phyloP scores from a whole-genome alignment of 345 rosid species.

The Excoecaria cochinchinensis region DNA sequence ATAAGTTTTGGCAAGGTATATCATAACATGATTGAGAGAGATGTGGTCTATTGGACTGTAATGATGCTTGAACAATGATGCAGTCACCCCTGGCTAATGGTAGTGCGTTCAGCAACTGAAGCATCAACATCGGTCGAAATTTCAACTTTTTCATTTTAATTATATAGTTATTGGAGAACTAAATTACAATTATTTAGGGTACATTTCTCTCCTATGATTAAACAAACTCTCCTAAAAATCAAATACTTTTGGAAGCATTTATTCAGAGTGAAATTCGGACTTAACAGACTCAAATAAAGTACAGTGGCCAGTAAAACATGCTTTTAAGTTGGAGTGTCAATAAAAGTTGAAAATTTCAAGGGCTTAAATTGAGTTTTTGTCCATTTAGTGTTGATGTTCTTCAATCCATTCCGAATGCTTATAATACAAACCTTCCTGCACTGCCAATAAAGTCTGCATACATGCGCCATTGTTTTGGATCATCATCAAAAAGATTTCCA shows the following conservation, averaged over 20 bases:
- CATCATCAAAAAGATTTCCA: constrained; percentile 88
- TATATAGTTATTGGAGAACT: neutral
- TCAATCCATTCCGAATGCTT: constrained; percentile 12
- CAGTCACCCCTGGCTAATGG: neutral
- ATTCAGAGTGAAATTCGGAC: neutral
- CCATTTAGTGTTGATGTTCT: constrained; percentile 6
- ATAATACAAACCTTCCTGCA: constrained; percentile 70
- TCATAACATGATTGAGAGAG: neutral
- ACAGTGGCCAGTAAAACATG: neutral
- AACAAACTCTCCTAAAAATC: neutral
- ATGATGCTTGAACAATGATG: neutral
- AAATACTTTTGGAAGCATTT: neutral
- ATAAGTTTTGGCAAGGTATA: no score
- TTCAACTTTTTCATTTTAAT: neutral
- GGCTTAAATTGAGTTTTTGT: neutral
- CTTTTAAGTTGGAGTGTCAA: neutral
- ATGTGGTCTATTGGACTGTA: neutral
- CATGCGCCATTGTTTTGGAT: constrained; percentile 99
- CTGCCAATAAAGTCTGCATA: constrained; percentile 99
- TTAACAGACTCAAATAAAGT: neutral
- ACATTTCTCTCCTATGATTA: neutral
- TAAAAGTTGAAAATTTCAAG: neutral
- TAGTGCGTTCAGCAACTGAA: neutral
- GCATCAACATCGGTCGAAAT: neutral
- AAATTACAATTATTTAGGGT: neutral